A percentile compares a stretch with the other conserved stretches of the same genome.
phyloP scores from a whole-genome alignment of 1,139 yeast genomes.

The Zygosaccharomyces sapae region DNA sequence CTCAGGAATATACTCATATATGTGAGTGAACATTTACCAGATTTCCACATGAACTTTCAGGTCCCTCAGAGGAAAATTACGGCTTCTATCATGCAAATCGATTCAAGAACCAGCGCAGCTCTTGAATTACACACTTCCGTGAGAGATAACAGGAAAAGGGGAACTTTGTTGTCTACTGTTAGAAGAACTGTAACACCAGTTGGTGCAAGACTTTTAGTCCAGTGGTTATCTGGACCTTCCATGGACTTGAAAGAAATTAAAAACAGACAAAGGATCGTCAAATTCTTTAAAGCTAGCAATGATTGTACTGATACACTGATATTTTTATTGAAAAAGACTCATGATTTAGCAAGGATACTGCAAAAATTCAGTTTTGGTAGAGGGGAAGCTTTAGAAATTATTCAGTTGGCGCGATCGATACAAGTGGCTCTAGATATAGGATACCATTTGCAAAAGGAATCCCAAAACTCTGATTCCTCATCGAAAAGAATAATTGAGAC shows the following conservation, averaged over 20 bases:
- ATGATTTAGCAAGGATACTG: slow-evolving; percentile 52
- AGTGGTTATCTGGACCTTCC: slow-evolving; percentile 83
- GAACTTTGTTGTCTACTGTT: slow-evolving; percentile 66
- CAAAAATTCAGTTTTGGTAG: slow-evolving; percentile 49
- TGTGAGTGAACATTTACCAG: slow-evolving; percentile 55
- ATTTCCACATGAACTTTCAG: slow-evolving; percentile 45
- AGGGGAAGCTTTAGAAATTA: slow-evolving; percentile 45
- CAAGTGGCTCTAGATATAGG: slow-evolving; percentile 22
- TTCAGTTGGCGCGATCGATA: slow-evolving; percentile 44
- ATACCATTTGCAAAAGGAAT: slow-evolving; percentile 7
- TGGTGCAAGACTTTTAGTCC: slow-evolving; percentile 70
- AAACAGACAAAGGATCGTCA: slow-evolving; percentile 60
- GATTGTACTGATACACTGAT: slow-evolving; percentile 39
- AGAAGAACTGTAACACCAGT: slow-evolving; percentile 73
- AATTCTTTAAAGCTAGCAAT: slow-evolving; percentile 45
- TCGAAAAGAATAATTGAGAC: slow-evolving; percentile 11
- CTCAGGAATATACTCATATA: slow-evolving; percentile 54
- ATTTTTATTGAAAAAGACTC: slow-evolving; percentile 38
- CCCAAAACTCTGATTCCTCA: slow-evolving; percentile 6
- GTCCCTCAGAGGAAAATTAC: slow-evolving; percentile 50
- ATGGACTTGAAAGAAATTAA: slow-evolving; percentile 53
- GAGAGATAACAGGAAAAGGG: slow-evolving; percentile 55
- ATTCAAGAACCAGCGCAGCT: slow-evolving; percentile 75
- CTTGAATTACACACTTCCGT: slow-evolving; percentile 63
- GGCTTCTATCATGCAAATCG: slow-evolving; percentile 64